Evolutionary conservation across 139 green algal genomes (phyloP).

Genomic region (Chlamydomonas incerta): DNA sequence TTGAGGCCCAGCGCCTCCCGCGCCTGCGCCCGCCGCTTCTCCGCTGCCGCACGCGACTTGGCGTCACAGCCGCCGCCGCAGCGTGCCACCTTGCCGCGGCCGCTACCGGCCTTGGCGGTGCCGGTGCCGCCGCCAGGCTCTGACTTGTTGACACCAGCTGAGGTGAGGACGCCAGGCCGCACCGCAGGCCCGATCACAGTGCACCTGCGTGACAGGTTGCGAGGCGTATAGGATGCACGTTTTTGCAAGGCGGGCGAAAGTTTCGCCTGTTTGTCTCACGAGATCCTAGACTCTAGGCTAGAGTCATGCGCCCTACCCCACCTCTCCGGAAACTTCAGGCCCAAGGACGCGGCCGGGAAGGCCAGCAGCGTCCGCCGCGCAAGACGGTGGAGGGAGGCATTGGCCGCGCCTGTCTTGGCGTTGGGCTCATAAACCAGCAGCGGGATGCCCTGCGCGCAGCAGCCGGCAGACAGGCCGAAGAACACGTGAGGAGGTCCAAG

Average conservation of each 20-base stretch:
- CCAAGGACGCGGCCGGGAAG: not conserved
- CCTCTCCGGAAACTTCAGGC: not conserved
- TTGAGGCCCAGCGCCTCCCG: not conserved
- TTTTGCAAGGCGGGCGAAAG: no score
- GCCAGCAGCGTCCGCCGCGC: conserved; percentile 6
- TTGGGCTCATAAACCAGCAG: conserved; percentile 35
- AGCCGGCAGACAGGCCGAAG: no score
- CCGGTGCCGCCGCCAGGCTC: no score
- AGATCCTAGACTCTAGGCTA: no score
- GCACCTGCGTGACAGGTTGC: not conserved
- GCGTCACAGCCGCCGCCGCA: no score
- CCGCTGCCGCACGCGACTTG: not conserved
- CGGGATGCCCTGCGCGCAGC: conserved; percentile 23
- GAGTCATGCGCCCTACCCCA: no score
- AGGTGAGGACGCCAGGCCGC: not conserved
- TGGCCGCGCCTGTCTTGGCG: not conserved
- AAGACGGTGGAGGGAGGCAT: not conserved
- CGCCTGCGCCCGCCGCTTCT: not conserved
- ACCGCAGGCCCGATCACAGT: not conserved
- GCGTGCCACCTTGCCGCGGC: no score
- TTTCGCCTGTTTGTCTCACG: no score
- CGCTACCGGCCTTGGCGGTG: no score
- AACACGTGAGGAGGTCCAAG: no score
- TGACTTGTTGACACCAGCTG: no score
- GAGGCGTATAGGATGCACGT: no score